Conservation (phyloP, 1,284 basidiomycete species). For the Ceratobasidium sp. region DNA sequence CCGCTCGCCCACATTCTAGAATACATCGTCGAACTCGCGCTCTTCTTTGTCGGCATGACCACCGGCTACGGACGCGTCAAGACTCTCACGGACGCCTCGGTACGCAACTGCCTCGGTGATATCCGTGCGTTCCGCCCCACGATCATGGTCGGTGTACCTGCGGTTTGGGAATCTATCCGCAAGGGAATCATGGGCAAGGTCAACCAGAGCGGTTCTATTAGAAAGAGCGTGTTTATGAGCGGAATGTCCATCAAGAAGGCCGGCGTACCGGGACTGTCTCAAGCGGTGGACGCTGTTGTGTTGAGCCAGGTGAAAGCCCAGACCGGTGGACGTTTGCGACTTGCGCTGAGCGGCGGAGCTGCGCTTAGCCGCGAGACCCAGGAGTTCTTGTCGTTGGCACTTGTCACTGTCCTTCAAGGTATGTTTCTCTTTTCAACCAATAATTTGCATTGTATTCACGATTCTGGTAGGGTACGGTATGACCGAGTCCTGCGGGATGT, state of each 20-base stretch:
- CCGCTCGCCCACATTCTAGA: conserved; percentile 93
- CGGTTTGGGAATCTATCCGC: conserved; percentile 90
- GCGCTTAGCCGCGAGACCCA: conserved; percentile 88
- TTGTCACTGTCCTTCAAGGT: conserved; percentile 89
- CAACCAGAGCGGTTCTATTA: conserved; percentile 71
- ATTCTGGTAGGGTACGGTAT: conserved; percentile 81
- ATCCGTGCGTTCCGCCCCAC: conserved; percentile 83
- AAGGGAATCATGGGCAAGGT: conserved; percentile 91
- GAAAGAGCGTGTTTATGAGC: conserved; percentile 77
- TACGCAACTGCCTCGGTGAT: conserved; percentile 91
- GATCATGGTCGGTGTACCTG: conserved; percentile 92
- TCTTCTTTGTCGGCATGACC: conserved; percentile 75
- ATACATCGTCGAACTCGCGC: conserved; percentile 80
- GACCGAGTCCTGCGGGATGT: conserved; percentile 91
- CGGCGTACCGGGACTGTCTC: conserved; percentile 71
- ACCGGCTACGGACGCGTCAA: conserved; percentile 93
- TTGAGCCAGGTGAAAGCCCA: conserved; percentile 80
- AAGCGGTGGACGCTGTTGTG: conserved; percentile 79
- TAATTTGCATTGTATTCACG: neutral
- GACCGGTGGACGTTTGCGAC: conserved; percentile 86
- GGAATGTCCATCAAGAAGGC: conserved; percentile 75
- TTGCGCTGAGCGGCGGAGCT: conserved; percentile 87
- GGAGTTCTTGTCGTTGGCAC: conserved; percentile 83
- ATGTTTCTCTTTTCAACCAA: conserved; percentile 48
- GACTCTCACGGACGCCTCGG: conserved; percentile 93